Conservation (phyloP, 805 yeast genomes). For the Candida anglica region DNA sequence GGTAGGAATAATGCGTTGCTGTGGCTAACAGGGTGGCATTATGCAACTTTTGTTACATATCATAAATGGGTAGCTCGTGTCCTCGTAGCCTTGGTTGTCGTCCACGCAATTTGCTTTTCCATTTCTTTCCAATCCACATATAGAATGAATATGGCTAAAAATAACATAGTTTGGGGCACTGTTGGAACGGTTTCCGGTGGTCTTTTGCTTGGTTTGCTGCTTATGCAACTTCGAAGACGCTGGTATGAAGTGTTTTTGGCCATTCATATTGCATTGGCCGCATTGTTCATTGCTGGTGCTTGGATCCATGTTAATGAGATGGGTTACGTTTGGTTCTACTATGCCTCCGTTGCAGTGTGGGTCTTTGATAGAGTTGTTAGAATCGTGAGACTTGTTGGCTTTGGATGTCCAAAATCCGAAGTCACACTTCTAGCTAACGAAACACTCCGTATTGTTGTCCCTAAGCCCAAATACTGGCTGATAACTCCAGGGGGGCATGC, state of each 20-base stretch:
- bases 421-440: conserved; percentile 38
- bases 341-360: conserved; percentile 25
- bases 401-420: conserved; percentile 34
- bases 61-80: conserved; percentile 61
- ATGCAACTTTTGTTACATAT: conserved; percentile 50
- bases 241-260: conserved; percentile 32
- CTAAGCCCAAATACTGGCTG: conserved; percentile 38
- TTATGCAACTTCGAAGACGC: conserved; percentile 31
- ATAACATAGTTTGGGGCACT: conserved; percentile 16
- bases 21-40: conserved; percentile 52
- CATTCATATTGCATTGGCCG: conserved; percentile 16
- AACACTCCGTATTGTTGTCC: conserved; percentile 38
- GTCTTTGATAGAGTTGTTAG: conserved; percentile 26
- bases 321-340: conserved; percentile 15
- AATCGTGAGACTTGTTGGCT: conserved; percentile 27
- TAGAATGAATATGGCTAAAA: conserved; percentile 9
- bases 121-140: conserved; percentile 44
- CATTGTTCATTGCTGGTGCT: conserved; percentile 33
- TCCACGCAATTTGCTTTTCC: conserved; percentile 42
- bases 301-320: conserved; percentile 30
- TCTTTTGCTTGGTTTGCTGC: conserved; percentile 32
- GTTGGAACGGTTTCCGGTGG: conserved; percentile 22
- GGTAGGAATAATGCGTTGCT: conserved; percentile 63
- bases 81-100: conserved; percentile 39
- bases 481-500: conserved; percentile 23